Evolutionary conservation across 2,329 filamentous ascomycete species (phyloP).

Genomic region (Xylariaceae sp.): DNA sequence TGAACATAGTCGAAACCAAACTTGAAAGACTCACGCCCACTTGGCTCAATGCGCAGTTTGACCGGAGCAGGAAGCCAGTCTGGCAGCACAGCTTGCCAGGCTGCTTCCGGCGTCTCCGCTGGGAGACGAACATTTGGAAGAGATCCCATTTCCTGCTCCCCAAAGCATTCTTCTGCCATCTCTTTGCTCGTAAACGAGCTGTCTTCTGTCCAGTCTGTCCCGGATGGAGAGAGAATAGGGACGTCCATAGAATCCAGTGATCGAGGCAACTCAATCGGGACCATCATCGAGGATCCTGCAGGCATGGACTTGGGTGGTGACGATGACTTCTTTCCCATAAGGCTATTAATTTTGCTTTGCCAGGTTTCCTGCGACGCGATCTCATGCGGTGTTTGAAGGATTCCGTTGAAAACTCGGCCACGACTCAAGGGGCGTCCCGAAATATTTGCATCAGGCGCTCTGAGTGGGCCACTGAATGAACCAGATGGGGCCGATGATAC

Average conservation of each 20-base stretch:
- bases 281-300: conserved; percentile 63
- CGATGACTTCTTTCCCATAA: conserved; percentile 60
- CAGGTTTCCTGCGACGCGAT: conserved; percentile 45
- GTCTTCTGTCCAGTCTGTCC: conserved; percentile 34
- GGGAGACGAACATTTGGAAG: conserved; percentile 67
- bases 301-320: conserved; percentile 53
- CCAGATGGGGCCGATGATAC: conserved; percentile 40
- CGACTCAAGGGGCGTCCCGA: conserved; percentile 23
- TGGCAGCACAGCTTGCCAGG: conserved; percentile 55
- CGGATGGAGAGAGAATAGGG: conserved; percentile 51
- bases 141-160: conserved; percentile 74
- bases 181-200: conserved; percentile 54
- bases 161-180: conserved; percentile 74
- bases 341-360: conserved; percentile 79
- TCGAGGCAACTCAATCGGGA: conserved; percentile 53
- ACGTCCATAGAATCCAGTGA: conserved; percentile 57
- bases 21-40: conserved; percentile 39
- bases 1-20: conserved; percentile 37
- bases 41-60: conserved; percentile 45
- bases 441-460: conserved; percentile 10
- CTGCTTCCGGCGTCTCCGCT: conserved; percentile 52
- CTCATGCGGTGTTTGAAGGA: conserved; percentile 28
- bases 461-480: conserved; percentile 24
- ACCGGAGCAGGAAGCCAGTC: conserved; percentile 50
- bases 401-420: conserved; percentile 23